Base-by-base conservation (phyloP, 768 basidiomycete genomes). In the Lactarius vividus region DNA sequence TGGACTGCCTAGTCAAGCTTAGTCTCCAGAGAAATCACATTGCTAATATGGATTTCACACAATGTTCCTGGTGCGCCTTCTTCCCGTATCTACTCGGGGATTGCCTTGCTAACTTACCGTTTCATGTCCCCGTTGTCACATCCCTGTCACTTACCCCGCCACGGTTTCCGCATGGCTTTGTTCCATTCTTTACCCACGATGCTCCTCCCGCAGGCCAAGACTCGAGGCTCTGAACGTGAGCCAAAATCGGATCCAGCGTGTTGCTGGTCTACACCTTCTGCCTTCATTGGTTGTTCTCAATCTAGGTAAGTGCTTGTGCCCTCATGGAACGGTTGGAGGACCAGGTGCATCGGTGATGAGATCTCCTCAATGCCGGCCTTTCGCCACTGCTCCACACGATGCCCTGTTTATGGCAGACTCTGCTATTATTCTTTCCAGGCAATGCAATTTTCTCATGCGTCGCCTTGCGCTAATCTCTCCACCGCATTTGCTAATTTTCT, bases 171-270 rank as follows among this genome's bases (percentile, higher is more conserved):
- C 67, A 61, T 63, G 61, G 58, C 65, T 37, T 49, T 64, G 55
- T 58, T 66, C 65, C 57, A 62, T 62, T 67, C 33, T 55, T 59
- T 59, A 10, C 15, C 23, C 31, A 20, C 40, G 16, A 26, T 57
- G 53, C 60, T 31, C 58, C 59, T 49, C 64, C 68, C 62, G 70
- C 68, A 79, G 80, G 82, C 68, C 75, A 23, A 78, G 79, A 64
- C 79, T 97, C 72, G 94, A 97, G 78, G 84, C 87, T 80, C 77
- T 98, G 56, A 89, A 96, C 74, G 72, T 96, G 70, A 87, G 92
- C 74, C 80, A 86, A 59, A 98, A 98, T 75, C 76, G 82, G 73
- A 73, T 98, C 61, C 77, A 78, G 68, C 77, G 72, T 61, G 74
- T 96, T 69, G 71, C 72, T 33, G 89, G 89, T 42, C 76, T 97